Base-by-base conservation (phyloP, 116 monocot genomes). In the Phalaenopsis hybrid region DNA sequence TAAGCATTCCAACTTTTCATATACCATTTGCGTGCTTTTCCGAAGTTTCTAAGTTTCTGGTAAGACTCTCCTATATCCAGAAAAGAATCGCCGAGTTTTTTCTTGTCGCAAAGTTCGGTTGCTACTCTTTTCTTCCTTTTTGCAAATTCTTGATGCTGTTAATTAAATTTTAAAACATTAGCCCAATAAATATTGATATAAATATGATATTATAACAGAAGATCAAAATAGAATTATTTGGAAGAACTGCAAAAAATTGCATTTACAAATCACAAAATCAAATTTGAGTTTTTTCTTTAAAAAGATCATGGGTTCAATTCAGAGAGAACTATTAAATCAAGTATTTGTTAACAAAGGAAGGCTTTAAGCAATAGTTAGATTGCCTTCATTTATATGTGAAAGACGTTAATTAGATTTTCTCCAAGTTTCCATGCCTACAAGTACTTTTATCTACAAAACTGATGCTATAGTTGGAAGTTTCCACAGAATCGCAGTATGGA, bases 1-100 rank as follows among this genome's bases (percentile, higher is more conserved):
- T 89, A 98, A 10, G 78, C 70, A 45, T 89, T 93, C 98, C 94
- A 98, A 83, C 93, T 92, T 86, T 94, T 98, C 91, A 92, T 91
- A 80, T 88, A 94, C 98, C 98, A 98, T 79, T 98, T 98, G 55
- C 89, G 91, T 68, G 98, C 94, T 92, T 94, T 94, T 45, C 79
- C 78, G 48, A 90, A 98, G 74, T 94, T 90, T 79, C 95, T 89
- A 41, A 98, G 91, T 82, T 94, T 95, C 55, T 93, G 90, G 79
- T 98, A 92, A 31, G 98, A 91, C 80, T 98, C 98, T 81, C 93
- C 98, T 86, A 98, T 89, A 28, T 76, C 82, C 76, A 91, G 84
- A 86, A 86, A 90, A 86, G 98, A 91, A 88, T 98, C 95, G 81
- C 91, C 87, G 28, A 93, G 79, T 80, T 94, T 98, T 84, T 98